phyloP scores from a whole-genome alignment of 2,329 filamentous ascomycete genomes.

The Botrytis cinerea region DNA sequence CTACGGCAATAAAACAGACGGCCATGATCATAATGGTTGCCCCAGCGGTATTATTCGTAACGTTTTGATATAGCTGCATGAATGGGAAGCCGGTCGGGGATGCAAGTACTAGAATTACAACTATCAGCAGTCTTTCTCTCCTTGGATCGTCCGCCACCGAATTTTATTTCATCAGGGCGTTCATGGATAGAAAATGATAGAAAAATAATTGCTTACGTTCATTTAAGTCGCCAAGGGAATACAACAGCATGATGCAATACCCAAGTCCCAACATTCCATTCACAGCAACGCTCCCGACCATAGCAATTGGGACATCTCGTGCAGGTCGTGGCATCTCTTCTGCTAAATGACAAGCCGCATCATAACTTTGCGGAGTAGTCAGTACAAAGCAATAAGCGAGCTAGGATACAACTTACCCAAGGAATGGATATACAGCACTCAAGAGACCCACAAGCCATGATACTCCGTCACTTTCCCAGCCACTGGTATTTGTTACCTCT shows the following conservation, averaged over 20 bases:
- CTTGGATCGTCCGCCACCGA: not conserved
- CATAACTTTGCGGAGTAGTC: slow-evolving; percentile 39
- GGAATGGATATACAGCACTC: slow-evolving; percentile 44
- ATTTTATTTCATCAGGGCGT: not conserved
- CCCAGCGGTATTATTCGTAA: slow-evolving; percentile 37
- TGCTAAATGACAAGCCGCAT: slow-evolving; percentile 49
- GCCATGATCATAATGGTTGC: slow-evolving; percentile 6
- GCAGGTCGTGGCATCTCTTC: slow-evolving; percentile 50
- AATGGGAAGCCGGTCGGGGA: slow-evolving; percentile 50
- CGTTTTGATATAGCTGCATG: slow-evolving; percentile 48
- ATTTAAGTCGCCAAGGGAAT: slow-evolving; percentile 46
- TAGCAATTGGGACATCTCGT: slow-evolving; percentile 47
- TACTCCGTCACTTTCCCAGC: slow-evolving; percentile 48
- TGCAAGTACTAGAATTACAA: slow-evolving; percentile 40
- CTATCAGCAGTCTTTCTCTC: not conserved
- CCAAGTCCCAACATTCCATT: slow-evolving; percentile 51
- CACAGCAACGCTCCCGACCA: slow-evolving; percentile 47
- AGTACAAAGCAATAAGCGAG: not conserved
- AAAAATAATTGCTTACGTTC: slow-evolving; percentile 17
- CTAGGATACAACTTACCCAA: slow-evolving; percentile 35
- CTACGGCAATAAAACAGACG: slow-evolving; percentile 47
- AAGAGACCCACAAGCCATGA: slow-evolving; percentile 52
- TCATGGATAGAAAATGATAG: not conserved
- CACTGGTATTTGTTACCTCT: slow-evolving; percentile 49
- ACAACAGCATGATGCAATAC: slow-evolving; percentile 48